Percentiles rank a stretch among this genome's conserved stretches.
Conservation (phyloP, 2,329 filamentous ascomycete species). For the Aschersonia sp. region DNA sequence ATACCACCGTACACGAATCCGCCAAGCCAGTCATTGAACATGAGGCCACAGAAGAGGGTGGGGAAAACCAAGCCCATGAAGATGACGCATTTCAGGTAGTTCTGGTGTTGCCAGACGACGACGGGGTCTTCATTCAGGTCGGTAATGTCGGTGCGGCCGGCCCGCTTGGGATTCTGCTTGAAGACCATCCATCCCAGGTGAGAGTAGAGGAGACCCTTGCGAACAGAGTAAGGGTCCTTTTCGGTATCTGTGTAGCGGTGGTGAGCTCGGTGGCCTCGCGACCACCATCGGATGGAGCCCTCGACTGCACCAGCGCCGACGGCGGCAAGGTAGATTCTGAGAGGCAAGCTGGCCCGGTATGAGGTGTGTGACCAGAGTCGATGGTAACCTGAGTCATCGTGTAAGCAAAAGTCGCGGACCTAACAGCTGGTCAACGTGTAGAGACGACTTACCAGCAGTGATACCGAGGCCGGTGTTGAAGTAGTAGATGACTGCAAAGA, state of each 20-base stretch:
- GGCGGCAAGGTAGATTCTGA: slow-evolving; percentile 70
- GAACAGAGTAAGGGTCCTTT: slow-evolving; percentile 82
- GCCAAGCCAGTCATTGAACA: slow-evolving; percentile 69
- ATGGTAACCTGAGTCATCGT: slow-evolving; percentile 24
- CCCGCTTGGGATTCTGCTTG: slow-evolving; percentile 84
- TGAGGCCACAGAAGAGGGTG: slow-evolving; percentile 57
- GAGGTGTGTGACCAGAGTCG: slow-evolving; percentile 77
- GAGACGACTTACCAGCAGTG: slow-evolving; percentile 45
- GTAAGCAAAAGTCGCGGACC: background rate
- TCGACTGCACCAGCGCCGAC: slow-evolving; percentile 73
- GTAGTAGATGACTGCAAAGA: slow-evolving; percentile 67
- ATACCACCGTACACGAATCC: slow-evolving; percentile 79
- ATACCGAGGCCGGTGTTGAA: slow-evolving; percentile 73
- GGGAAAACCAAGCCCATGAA: slow-evolving; percentile 67
- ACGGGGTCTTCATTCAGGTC: slow-evolving; percentile 77
- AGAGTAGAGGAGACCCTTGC: slow-evolving; percentile 74
- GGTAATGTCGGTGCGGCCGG: slow-evolving; percentile 76
- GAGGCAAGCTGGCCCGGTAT: slow-evolving; percentile 61
- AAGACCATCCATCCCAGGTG: slow-evolving; percentile 79
- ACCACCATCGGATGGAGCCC: slow-evolving; percentile 82
- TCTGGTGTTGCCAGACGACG: slow-evolving; percentile 75
- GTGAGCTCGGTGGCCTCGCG: slow-evolving; percentile 72
- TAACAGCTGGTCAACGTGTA: background rate
- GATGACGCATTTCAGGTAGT: slow-evolving; percentile 70
- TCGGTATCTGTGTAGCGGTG: slow-evolving; percentile 88